Conservation (phyloP, 257 asterid genomes). For the Leptodermis oblonga region DNA sequence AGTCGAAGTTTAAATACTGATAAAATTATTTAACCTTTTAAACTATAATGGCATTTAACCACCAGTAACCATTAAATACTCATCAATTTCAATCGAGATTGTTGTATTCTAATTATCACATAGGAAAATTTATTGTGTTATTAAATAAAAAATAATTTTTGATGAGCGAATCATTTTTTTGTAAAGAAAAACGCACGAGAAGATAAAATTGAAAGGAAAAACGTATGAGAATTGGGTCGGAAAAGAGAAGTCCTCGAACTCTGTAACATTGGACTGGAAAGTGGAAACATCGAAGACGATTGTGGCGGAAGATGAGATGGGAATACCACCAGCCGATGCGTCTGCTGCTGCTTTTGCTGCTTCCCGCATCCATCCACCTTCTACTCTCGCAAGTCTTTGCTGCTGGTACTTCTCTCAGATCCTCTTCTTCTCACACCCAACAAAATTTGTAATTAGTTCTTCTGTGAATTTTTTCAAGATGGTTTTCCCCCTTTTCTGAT, state of each 20-base stretch:
- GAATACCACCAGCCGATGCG: background rate
- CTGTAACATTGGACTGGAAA: no score
- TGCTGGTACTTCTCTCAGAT: background rate
- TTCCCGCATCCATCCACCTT: conserved; percentile 10
- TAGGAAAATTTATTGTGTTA: no score
- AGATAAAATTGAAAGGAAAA: background rate
- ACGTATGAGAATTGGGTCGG: no score
- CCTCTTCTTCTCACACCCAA: background rate
- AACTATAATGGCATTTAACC: no score
- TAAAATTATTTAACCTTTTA: no score
- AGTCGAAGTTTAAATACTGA: no score
- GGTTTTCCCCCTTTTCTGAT: background rate
- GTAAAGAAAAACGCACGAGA: background rate
- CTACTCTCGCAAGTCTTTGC: conserved; percentile 14
- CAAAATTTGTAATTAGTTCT: background rate
- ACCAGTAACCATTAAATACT: no score
- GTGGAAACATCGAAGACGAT: conserved; percentile 2
- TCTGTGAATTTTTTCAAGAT: background rate
- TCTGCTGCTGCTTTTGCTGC: conserved; percentile 10
- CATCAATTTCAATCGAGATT: no score
- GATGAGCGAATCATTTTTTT: no score
- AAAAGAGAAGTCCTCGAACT: background rate
- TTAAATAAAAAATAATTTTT: no score
- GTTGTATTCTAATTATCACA: no score
- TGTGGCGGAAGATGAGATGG: conserved; percentile 9